Percentiles rank a stretch among this genome's conserved stretches.
Conservation (phyloP, 1,139 yeast genomes). For the Yamadazyma buinensis region DNA sequence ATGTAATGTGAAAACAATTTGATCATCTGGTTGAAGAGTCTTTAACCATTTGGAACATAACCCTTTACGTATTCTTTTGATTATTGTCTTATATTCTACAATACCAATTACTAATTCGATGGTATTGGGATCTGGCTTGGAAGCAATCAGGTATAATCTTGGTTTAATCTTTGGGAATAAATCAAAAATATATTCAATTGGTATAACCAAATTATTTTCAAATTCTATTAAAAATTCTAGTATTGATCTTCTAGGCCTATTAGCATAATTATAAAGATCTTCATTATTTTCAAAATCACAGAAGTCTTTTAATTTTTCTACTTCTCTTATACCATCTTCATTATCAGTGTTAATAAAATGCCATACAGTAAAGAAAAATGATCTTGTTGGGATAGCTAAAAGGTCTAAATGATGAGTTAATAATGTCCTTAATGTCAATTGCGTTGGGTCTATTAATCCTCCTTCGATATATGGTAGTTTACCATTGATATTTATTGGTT, state of each 20-base stretch:
- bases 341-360: constrained; percentile 63
- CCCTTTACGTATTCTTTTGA: constrained; percentile 74
- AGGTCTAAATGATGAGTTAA: constrained; percentile 79
- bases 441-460: constrained; percentile 50
- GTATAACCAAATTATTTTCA: constrained; percentile 62
- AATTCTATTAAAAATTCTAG: constrained; percentile 83
- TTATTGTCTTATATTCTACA: constrained; percentile 81
- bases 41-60: constrained; percentile 79
- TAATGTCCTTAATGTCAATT: constrained; percentile 63
- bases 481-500: constrained; percentile 35
- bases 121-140: constrained; percentile 29
- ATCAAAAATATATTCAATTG: constrained; percentile 71
- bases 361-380: constrained; percentile 69
- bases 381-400: constrained; percentile 75
- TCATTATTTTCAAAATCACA: constrained; percentile 69
- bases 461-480: constrained; percentile 43
- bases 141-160: constrained; percentile 49
- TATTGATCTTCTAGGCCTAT: constrained; percentile 84
- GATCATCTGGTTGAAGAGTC: constrained; percentile 42
- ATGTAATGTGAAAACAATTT: constrained; percentile 54
- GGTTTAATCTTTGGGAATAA: constrained; percentile 77
- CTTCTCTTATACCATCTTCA: constrained; percentile 53
- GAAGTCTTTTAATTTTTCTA: constrained; percentile 72
- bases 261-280: constrained; percentile 83
- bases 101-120: constrained; percentile 74